Base-by-base conservation (phyloP, 192 early-diverging fungal species). In the Backusella sp. region DNA sequence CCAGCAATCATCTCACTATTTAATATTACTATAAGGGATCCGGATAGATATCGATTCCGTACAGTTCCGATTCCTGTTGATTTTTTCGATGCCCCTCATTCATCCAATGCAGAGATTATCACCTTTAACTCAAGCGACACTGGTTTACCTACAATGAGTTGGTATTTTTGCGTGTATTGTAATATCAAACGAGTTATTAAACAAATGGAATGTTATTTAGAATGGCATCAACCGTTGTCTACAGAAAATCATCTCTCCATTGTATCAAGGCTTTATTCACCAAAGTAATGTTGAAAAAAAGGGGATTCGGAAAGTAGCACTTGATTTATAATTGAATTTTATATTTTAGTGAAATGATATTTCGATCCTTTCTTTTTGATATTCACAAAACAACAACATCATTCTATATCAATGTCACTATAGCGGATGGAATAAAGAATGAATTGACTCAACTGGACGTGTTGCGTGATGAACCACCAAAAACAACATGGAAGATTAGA, bases 31-130 rank as follows among this genome's bases (percentile, higher is more conserved):
- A 11, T 65, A 46, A 79, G 77, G 17, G 73, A 74, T 62, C 77
- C 77, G 44, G 77, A 79, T 56, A 26, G 34, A 36, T 69, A 74
- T 14, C 70, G 71, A 35, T 73, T 74, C 39, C 62, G 72, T 14
- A 46, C 49, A 11, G 34, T 74, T 30, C 23, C 72, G 21, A 35
- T 79, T 23, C 73, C 77, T 53, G 6, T 1, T 59, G 19, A 72
- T 28, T 56, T 78, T 36, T 69, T 36, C 1, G 28, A 42, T 6
- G 67, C 17, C 6, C 73, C 77, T 53, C 77, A 79, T 69, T 79
- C 73, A 12, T 26, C 21, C 15, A 36, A 74, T n/a, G 46, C 72
- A 19, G 30, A 70, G 5, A 26, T 41, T 28, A 39, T 79, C 37
- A 26, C 36, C 0, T 70, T 74, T 17, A 46, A 30, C 15, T 15